phyloP scores from a whole-genome alignment of 345 rosid species.

The Camelina hispida region DNA sequence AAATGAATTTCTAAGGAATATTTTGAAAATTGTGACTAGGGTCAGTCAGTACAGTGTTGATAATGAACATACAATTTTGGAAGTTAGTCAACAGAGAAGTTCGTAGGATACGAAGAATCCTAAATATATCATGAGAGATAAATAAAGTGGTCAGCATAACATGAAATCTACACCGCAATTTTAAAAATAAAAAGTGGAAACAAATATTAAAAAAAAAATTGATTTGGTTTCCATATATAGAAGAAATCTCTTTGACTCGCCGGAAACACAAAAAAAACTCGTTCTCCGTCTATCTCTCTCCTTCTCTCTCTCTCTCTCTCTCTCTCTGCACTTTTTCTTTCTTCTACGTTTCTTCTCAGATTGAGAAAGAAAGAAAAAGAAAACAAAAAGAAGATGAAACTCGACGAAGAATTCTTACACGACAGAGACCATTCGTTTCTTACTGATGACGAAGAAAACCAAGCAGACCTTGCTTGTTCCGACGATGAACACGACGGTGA shows the following conservation, averaged over 20 bases:
- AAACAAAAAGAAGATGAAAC: constrained; percentile 49
- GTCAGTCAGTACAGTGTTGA: not conserved
- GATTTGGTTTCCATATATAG: constrained; percentile 39
- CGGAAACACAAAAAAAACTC: constrained; percentile 2
- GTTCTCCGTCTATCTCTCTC: constrained; percentile 11
- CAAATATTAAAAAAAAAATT: not conserved
- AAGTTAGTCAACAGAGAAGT: constrained; percentile 27
- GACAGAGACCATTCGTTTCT: constrained; percentile 68
- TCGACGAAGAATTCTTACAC: constrained; percentile 68
- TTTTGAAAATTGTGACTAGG: constrained; percentile 26
- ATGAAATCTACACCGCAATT: constrained; percentile 41
- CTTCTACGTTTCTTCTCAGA: constrained; percentile 9
- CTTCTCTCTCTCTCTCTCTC: constrained; percentile 1
- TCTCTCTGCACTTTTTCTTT: constrained; percentile 18
- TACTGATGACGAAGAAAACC: constrained; percentile 84
- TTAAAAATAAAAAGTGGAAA: not conserved
- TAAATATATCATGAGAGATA: constrained; percentile 30
- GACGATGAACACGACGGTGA: constrained; percentile 47
- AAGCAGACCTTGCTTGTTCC: constrained; percentile 56
- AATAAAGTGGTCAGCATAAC: too few relatives aligned
- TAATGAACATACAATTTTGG: constrained; percentile 17
- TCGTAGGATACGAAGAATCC: constrained; percentile 19
- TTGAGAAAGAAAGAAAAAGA: not conserved
- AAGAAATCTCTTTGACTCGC: constrained; percentile 36
- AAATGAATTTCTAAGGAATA: not conserved